Evolutionary conservation across 73 alveolate genomes (phyloP), one percentile per base, ranked within the genome.

Genomic region (Paramecium pentaurelia): DNA sequence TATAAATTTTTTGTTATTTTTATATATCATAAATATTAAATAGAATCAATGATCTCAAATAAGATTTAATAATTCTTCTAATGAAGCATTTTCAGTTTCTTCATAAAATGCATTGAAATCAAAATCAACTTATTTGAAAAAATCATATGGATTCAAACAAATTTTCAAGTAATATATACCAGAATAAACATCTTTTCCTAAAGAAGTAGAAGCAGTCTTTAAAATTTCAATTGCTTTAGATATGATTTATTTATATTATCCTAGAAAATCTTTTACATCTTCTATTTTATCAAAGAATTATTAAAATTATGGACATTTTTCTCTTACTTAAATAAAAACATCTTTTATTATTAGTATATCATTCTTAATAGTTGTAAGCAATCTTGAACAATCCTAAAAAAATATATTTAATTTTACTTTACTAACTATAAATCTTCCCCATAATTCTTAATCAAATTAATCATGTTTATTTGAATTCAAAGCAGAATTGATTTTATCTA

Each of bases 21-120:
- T 64, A 64, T 64, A 64, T 64, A 28, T 64, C 14, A 32, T 64
- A 32, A 64, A 64, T 28, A 28, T 12, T 34, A 64, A 3, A 64
- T 64, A 28, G 47, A 32, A 64, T 64, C 42, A 14, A 64, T 28
- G 7, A 3, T 28, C 28, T 64, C 84, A 64, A 28, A 64, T 34
- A 32, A 32, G 42, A 32, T 2, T 14, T 27, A 64, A 64, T 64
- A 64, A 64, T 49, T 80, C 94, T 40, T 89, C 94, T 51, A 71
- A 32, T 16, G 94, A 42, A 16, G 51, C 36, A 71, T 89, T 77
- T 51, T 89, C 94, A 27, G 58, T 71, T 16, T 89, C 94, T 73
- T 89, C 94, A 89, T 89, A 89, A 83, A 89, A 89, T 45, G 71
- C 58, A 71, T 89, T 89, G 88, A 89, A 89, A 89, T 89, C 94